These are phyloP conservation scores for Peniophora sp. DNA, from an alignment of 1,284 basidiomycete genomes.

Conservation along the genomic window DNA sequence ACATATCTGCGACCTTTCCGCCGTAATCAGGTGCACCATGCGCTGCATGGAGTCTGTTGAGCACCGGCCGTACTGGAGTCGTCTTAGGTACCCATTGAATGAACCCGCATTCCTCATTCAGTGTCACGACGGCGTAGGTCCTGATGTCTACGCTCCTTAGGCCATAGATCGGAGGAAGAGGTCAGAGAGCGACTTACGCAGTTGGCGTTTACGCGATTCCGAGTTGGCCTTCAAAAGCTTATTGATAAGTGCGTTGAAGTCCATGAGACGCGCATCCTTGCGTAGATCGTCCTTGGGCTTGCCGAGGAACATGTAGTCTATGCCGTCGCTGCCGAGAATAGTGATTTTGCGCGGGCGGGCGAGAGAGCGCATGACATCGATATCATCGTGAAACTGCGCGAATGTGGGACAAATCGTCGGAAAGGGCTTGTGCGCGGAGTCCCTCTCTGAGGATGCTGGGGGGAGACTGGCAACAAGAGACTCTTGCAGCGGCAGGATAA, in stretches of 20 bases:
- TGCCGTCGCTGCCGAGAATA: constrained; percentile 79
- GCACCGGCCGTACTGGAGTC: constrained; percentile 74
- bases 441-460: constrained; percentile 49
- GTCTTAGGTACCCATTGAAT: constrained; percentile 99
- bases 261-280: constrained; percentile 97
- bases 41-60: constrained; percentile 69
- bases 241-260: constrained; percentile 98
- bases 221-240: constrained; percentile 92
- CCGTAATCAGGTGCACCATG: constrained; percentile 32
- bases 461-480: constrained; percentile 89
- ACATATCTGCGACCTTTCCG: constrained; percentile 44
- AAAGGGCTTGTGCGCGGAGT: constrained; percentile 77
- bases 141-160: constrained; percentile 64
- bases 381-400: constrained; percentile 71
- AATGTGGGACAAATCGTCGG: constrained; percentile 75
- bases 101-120: constrained; percentile 96
- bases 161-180: neutral
- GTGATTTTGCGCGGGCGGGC: constrained; percentile 92
- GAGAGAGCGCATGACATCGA: constrained; percentile 91
- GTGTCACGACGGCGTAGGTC: constrained; percentile 92
- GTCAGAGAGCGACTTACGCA: constrained; percentile 49
- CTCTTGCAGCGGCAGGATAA: constrained; percentile 91
- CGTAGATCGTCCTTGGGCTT: constrained; percentile 98
- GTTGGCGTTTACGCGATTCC: constrained; percentile 82
- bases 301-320: constrained; percentile 86